Percentiles rank a stretch among this genome's conserved stretches.
Conservation (phyloP, 2,329 filamentous ascomycete genomes). For the Laburnicola sp. region DNA sequence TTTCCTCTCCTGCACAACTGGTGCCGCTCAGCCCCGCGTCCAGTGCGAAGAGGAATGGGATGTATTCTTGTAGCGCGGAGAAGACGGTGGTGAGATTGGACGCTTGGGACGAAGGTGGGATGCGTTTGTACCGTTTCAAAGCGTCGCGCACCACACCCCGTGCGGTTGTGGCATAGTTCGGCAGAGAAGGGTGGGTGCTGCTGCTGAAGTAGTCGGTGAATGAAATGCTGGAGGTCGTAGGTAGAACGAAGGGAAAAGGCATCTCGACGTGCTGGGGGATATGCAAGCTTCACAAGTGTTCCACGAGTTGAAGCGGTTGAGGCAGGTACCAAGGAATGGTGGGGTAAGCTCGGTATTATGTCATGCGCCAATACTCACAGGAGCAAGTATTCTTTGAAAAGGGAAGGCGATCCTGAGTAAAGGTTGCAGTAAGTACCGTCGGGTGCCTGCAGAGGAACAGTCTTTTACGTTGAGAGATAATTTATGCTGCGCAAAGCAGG, state of each 20-base stretch:
- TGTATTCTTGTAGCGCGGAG: slow-evolving; percentile 71
- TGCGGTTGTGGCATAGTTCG: slow-evolving; percentile 77
- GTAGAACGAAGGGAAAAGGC: slow-evolving; percentile 87
- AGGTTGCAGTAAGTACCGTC: not conserved
- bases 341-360: slow-evolving; percentile 27
- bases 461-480: slow-evolving; percentile 1
- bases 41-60: slow-evolving; percentile 80
- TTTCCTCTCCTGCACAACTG: slow-evolving; percentile 60
- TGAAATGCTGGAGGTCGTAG: slow-evolving; percentile 85
- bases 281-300: too few relatives aligned
- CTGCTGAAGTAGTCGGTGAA: slow-evolving; percentile 78
- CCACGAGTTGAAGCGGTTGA: slow-evolving; percentile 18
- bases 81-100: slow-evolving; percentile 72
- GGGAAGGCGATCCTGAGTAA: not conserved
- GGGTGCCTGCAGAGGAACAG: slow-evolving; percentile 1
- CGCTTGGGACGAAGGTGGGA: slow-evolving; percentile 71
- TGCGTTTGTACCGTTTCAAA: slow-evolving; percentile 86
- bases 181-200: slow-evolving; percentile 85
- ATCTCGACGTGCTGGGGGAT: slow-evolving; percentile 54
- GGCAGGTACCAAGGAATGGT: slow-evolving; percentile 32
- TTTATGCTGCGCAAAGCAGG: slow-evolving; percentile 10
- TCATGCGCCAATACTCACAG: not conserved
- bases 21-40: slow-evolving; percentile 69
- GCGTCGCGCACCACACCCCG: slow-evolving; percentile 80
- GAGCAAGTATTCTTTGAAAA: not conserved